phyloP scores from a whole-genome alignment of 2,329 filamentous ascomycete species.

The Stagonosporopsis cucurbitacearum region DNA sequence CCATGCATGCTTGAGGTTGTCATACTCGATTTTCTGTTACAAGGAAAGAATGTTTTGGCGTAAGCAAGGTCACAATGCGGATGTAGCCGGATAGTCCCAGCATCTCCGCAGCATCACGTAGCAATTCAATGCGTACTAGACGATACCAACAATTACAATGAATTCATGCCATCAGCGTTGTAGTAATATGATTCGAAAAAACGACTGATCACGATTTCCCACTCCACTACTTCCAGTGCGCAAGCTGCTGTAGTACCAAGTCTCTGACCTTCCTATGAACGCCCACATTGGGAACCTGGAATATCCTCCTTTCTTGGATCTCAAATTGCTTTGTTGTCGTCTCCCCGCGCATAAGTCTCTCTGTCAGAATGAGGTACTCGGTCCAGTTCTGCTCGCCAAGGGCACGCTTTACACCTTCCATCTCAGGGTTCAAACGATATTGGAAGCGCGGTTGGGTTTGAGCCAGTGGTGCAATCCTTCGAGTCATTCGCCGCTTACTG shows the following conservation, averaged over 20 bases:
- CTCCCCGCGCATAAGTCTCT: constrained; percentile 12
- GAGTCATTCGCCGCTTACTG: neutral
- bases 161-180: neutral
- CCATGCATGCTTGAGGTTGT: too few relatives aligned
- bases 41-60: too few relatives aligned
- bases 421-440: constrained; percentile 16
- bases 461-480: too few relatives aligned
- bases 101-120: neutral
- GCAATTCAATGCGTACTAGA: neutral
- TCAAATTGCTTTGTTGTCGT: constrained; percentile 13
- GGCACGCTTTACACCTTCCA: constrained; percentile 19
- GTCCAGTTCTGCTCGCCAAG: constrained; percentile 26
- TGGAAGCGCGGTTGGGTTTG: neutral
- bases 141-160: neutral
- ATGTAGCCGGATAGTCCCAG: neutral
- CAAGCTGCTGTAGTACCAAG: neutral
- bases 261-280: neutral
- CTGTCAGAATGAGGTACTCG: constrained; percentile 20
- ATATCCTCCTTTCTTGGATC: constrained; percentile 7
- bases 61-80: too few relatives aligned
- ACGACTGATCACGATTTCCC: neutral
- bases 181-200: neutral
- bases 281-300: constrained; percentile 4
- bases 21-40: too few relatives aligned
- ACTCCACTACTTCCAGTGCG: neutral